Conservation (phyloP, 352 stramenopile species). For the Phytophthora capsici region DNA sequence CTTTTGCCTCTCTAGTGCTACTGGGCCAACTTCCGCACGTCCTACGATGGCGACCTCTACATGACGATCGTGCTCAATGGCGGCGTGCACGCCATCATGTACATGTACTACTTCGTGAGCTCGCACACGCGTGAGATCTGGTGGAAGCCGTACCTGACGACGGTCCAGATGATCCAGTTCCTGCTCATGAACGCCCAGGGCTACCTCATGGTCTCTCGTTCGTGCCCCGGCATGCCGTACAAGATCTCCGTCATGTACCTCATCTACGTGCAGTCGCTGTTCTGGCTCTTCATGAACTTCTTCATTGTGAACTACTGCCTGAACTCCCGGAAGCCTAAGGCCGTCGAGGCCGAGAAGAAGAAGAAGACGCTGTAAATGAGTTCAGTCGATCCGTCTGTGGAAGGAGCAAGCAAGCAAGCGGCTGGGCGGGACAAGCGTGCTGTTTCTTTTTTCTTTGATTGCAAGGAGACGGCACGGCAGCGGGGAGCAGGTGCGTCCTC, state of each 20-base stretch:
- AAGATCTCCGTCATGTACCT: slow-evolving; percentile 52
- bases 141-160: slow-evolving; percentile 97
- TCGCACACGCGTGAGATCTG: slow-evolving; percentile 97
- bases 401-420: slow-evolving; percentile 30
- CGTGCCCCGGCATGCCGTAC: slow-evolving; percentile 45
- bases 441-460: slow-evolving; percentile 8
- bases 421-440: neutral
- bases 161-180: slow-evolving; percentile 88
- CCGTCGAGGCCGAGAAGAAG: slow-evolving; percentile 46
- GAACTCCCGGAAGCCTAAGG: slow-evolving; percentile 42
- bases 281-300: slow-evolving; percentile 97
- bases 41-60: slow-evolving; percentile 96
- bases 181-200: slow-evolving; percentile 47
- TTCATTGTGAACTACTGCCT: slow-evolving; percentile 93
- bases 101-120: slow-evolving; percentile 98
- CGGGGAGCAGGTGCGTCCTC: slow-evolving; percentile 2
- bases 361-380: slow-evolving; percentile 43
- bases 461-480: slow-evolving; percentile 5
- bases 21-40: slow-evolving; percentile 94
- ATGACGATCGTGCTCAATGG: slow-evolving; percentile 96
- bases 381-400: slow-evolving; percentile 32
- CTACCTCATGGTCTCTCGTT: slow-evolving; percentile 49
- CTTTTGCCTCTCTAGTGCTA: slow-evolving; percentile 63
- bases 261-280: slow-evolving; percentile 80
- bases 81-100: slow-evolving; percentile 98